Evolutionary conservation across 2,329 filamentous ascomycete genomes (phyloP).

Genomic region (Colletotrichum sp.): DNA sequence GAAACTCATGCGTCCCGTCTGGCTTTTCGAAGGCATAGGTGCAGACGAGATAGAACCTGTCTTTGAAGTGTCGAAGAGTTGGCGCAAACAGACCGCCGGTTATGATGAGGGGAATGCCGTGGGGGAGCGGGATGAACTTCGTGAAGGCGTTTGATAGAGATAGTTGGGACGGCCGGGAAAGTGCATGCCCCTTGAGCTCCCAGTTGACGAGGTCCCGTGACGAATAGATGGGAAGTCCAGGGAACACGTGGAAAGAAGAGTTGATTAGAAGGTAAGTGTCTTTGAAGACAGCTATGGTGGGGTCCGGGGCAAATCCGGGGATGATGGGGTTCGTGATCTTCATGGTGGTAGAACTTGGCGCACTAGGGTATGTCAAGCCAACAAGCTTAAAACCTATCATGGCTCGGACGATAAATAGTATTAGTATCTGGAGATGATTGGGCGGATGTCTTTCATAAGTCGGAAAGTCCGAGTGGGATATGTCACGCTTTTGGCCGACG

Average conservation of each 20-base stretch:
- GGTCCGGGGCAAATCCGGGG: conserved; percentile 34
- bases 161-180: neutral
- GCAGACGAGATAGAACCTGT: neutral
- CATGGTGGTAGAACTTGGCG: neutral
- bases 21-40: neutral
- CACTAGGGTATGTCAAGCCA: neutral
- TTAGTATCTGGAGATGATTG: neutral
- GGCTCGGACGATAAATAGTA: neutral
- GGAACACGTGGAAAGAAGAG: conserved; percentile 64
- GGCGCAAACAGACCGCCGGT: neutral
- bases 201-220: conserved; percentile 36
- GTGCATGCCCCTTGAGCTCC: neutral
- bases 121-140: neutral
- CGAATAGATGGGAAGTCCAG: conserved; percentile 49
- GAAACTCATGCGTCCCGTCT: neutral
- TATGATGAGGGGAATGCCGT: neutral
- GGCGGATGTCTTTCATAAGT: neutral
- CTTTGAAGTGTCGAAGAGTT: neutral
- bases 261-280: conserved; percentile 46
- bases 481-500: neutral
- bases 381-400: neutral
- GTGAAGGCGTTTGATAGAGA: neutral
- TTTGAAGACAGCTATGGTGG: conserved; percentile 29
- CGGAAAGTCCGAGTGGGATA: neutral
- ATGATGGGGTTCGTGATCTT: conserved; percentile 30